These are phyloP conservation scores for Ophiosphaerella herpotricha DNA, from an alignment of 2,329 filamentous ascomycete genomes.

Conservation along the genomic window DNA sequence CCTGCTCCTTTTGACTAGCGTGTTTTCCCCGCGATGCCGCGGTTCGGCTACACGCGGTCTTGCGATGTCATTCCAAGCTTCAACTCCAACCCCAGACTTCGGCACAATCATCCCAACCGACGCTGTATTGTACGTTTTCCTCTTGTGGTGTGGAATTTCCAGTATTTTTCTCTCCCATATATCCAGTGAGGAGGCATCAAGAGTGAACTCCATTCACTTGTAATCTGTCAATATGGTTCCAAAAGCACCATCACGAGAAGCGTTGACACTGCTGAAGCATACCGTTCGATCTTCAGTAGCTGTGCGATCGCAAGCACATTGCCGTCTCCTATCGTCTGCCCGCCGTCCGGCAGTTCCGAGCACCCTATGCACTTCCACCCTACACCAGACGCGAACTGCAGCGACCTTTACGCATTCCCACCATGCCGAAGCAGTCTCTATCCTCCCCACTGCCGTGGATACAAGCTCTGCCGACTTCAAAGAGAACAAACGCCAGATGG, in stretches of 20 bases:
- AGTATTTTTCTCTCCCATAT: background rate
- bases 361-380: background rate
- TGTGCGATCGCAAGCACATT: constrained; percentile 28
- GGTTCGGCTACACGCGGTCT: constrained; percentile 33
- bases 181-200: background rate
- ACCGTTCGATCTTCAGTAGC: constrained; percentile 33
- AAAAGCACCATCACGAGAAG: constrained; percentile 42
- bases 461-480: constrained; percentile 75
- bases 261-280: constrained; percentile 39
- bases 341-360: background rate
- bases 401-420: constrained; percentile 80
- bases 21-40: constrained; percentile 22
- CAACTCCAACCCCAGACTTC: constrained; percentile 21
- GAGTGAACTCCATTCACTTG: background rate
- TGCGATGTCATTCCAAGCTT: constrained; percentile 19
- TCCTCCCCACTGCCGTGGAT: constrained; percentile 77
- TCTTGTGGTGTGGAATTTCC: background rate
- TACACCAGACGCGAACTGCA: constrained; percentile 45
- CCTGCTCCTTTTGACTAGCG: background rate
- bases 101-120: constrained; percentile 16
- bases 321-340: constrained; percentile 21
- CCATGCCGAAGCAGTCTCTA: constrained; percentile 81
- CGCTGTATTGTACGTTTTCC: background rate
- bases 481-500: constrained; percentile 81
- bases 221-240: constrained; percentile 32